Percentiles rank a stretch among this genome's conserved stretches.
Conservation (phyloP, 2,329 filamentous ascomycete genomes). For the Geosmithia flava region DNA sequence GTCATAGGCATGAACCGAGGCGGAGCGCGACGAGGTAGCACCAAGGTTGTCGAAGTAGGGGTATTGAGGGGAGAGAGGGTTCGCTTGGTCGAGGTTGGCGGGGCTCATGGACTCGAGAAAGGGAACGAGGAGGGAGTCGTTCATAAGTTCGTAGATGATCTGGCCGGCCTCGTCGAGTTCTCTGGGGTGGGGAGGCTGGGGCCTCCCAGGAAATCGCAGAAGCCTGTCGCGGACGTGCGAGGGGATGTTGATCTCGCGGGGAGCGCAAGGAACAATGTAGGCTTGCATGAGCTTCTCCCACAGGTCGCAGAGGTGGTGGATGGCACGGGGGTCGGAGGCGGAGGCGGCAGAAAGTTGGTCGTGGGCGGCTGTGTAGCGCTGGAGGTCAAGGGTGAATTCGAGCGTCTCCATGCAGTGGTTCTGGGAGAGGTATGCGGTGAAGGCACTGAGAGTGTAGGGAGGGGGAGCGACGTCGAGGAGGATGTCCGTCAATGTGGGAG, state of each 20-base stretch:
- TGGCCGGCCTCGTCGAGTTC: conserved; percentile 70
- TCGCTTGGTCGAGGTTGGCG: conserved; percentile 22
- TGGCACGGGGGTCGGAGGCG: conserved; percentile 12
- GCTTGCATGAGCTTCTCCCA: conserved; percentile 84
- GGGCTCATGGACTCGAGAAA: conserved; percentile 63
- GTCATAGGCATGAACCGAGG: conserved; percentile 31
- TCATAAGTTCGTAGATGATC: conserved; percentile 94
- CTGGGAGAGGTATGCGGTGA: conserved; percentile 92
- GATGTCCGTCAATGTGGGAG: conserved; percentile 74
- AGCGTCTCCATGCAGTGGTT: conserved; percentile 95
- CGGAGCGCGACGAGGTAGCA: not conserved
- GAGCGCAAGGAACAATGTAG: conserved; percentile 77
- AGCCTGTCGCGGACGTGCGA: conserved; percentile 74
- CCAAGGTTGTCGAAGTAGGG: conserved; percentile 6
- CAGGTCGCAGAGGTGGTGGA: conserved; percentile 61
- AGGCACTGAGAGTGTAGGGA: conserved; percentile 83
- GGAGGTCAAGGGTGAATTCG: conserved; percentile 91
- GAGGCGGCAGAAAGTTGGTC: conserved; percentile 26
- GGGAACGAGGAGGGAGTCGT: conserved; percentile 85
- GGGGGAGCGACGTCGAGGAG: conserved; percentile 74
- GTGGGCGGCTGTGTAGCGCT: conserved; percentile 60
- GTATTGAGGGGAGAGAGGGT: conserved; percentile 29
- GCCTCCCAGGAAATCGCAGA: conserved; percentile 40
- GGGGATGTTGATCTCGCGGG: conserved; percentile 83
- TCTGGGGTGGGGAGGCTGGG: conserved; percentile 58